Conservation (phyloP, 2,329 filamentous ascomycete genomes). For the Aspergillus sp. region DNA sequence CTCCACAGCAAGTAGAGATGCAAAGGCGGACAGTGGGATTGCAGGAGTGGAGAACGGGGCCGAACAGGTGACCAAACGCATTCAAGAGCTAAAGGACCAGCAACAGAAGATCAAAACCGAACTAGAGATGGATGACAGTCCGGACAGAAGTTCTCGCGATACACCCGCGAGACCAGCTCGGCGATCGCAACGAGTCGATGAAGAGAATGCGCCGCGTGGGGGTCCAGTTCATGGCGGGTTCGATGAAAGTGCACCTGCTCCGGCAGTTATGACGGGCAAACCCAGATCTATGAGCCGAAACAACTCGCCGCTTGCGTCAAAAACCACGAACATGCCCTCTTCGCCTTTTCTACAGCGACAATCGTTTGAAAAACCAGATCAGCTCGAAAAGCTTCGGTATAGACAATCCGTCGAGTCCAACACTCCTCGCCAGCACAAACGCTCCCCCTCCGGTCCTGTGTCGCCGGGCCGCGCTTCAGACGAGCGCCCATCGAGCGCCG, state of each 20-base stretch:
- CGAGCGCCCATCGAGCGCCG: constrained; percentile 73
- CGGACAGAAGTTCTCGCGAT: constrained; percentile 21
- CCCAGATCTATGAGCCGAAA: constrained; percentile 31
- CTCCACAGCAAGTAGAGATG: constrained; percentile 39
- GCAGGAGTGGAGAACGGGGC: constrained; percentile 45
- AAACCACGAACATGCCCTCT: constrained; percentile 25
- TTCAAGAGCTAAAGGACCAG: constrained; percentile 57
- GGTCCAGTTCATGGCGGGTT: constrained; percentile 9
- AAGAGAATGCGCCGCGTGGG: constrained; percentile 1
- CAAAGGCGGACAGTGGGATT: constrained; percentile 38
- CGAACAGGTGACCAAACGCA: constrained; percentile 57
- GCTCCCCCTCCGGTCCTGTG: constrained; percentile 38
- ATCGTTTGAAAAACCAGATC: constrained; percentile 31
- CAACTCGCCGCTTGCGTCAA: constrained; percentile 27
- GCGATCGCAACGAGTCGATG: constrained; percentile 10
- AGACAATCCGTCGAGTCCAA: constrained; percentile 29
- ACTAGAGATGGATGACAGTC: constrained; percentile 40
- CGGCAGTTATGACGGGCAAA: constrained; percentile 64
- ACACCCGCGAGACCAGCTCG: constrained; percentile 13
- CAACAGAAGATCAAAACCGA: constrained; percentile 55
- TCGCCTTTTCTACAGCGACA: constrained; percentile 24
- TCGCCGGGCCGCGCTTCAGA: constrained; percentile 51
- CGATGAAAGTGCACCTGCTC: constrained; percentile 68
- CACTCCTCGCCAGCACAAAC: constrained; percentile 33
- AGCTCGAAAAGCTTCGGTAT: constrained; percentile 23